Evolutionary conservation across 1,139 yeast genomes (phyloP), one percentile per base, ranked within the genome.

Genomic region (Pneumocystis jirovecii): DNA sequence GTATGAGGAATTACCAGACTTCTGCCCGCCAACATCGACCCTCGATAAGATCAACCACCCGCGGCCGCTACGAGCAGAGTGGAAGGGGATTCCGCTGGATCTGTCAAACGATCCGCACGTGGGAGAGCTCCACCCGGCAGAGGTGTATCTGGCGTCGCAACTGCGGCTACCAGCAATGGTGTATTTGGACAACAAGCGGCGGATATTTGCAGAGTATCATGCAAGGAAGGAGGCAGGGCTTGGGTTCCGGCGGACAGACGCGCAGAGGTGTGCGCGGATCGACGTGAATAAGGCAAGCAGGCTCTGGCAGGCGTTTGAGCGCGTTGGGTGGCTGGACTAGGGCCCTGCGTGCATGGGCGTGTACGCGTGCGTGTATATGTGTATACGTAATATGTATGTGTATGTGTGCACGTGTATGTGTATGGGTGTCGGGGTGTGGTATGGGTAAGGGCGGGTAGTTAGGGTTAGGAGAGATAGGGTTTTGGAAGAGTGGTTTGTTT

Each of bases 61-160:
- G 29, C 85, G 86, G 75, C 83, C 90, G 70, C 80, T 93, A 71
- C 86, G 86, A 73, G 88, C 95, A 63, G 97, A 91, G 74, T 93
- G 98, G 98, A 91, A 91, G 77, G 97, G 97, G 12, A 95, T 90
- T 71, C 96, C 97, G 60, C 89, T 93, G 96, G 95, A 89, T 75
- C 81, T 93, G 68, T 80, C 86, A 17, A 73, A 76, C 59, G 97
- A 93, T 75, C 95, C 96, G 35, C 81, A 88, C 70, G 76, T 81
- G 65, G 78, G 78, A 64, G 81, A 85, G 71, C 79, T 93, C 70
- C 97, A 91, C 74, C 96, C 97, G 0, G 96, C 96, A 1, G 98
- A 93, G 76, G 81, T 86, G n/a, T 80, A 82, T 61, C 79, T 93
- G 69, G 97, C 97, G 3, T 86, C 95, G 29, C 86, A 86, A n/a